phyloP scores from a whole-genome alignment of 2,329 filamentous ascomycete species.

The Neodidymelliopsis sp. region DNA sequence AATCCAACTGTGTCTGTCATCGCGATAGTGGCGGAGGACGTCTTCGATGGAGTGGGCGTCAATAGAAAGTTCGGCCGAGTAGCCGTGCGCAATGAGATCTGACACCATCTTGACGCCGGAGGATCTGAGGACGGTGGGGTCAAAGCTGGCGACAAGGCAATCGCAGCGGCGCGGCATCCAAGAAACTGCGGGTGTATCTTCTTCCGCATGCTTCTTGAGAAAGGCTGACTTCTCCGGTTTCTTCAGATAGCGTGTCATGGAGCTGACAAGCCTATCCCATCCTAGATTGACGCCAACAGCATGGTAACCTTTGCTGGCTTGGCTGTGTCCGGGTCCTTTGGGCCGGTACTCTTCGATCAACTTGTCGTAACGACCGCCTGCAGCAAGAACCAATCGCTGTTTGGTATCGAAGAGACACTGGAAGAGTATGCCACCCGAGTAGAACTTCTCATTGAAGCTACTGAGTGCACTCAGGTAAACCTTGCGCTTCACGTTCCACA shows the following conservation, averaged over 20 bases:
- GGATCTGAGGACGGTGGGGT: slow-evolving; percentile 76
- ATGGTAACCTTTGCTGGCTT: slow-evolving; percentile 60
- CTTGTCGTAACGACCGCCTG: slow-evolving; percentile 90
- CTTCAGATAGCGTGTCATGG: slow-evolving; percentile 63
- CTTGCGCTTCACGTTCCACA: slow-evolving; percentile 77
- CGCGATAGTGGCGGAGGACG: slow-evolving; percentile 75
- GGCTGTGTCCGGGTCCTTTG: slow-evolving; percentile 66
- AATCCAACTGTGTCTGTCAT: slow-evolving; percentile 84
- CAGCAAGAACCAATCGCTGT: slow-evolving; percentile 83
- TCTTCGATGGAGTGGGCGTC: slow-evolving; percentile 83
- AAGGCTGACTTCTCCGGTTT: slow-evolving; percentile 59
- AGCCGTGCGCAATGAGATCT: slow-evolving; percentile 80
- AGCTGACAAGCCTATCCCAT: slow-evolving; percentile 80
- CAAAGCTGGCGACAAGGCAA: slow-evolving; percentile 88
- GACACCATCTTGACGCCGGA: slow-evolving; percentile 79
- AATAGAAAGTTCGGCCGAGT: slow-evolving; percentile 86
- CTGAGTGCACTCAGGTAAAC: slow-evolving; percentile 85
- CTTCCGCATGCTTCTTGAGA: slow-evolving; percentile 74
- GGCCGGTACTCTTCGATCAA: slow-evolving; percentile 85
- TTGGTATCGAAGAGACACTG: slow-evolving; percentile 89
- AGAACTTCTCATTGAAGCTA: slow-evolving; percentile 92
- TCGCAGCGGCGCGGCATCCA: slow-evolving; percentile 70
- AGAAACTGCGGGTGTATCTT: slow-evolving; percentile 51
- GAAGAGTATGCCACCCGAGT: slow-evolving; percentile 80
- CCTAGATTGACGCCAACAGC: slow-evolving; percentile 92